Base-by-base conservation (phyloP, 768 basidiomycete species). In the Cystobasidium onofrii region DNA sequence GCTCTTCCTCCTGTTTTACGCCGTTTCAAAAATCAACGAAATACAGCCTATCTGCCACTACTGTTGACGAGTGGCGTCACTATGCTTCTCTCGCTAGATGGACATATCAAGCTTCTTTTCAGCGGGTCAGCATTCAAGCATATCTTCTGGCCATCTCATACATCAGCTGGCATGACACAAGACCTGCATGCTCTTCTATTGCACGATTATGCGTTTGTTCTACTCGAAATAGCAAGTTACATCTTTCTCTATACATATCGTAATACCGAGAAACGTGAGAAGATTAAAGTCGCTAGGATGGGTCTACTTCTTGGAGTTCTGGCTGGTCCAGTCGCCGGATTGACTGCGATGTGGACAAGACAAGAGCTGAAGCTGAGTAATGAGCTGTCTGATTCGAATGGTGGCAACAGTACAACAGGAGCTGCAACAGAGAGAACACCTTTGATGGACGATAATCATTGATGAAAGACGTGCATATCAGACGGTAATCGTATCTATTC, bases 201-300 rank as follows among this genome's bases (percentile, higher is more conserved):
- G 34, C 63, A 64, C n/a, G 63, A 64, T 46, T 64, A 64, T 25
- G 36, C 36, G 18, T 64, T 64, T 23, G 63, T 64, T 10, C 43
- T 46, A 2, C 23, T 64, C 36, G 63, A 39, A 27, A 31, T 64
- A 36, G 63, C 33, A 10, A 64, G 63, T 25, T 64, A 13, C 43
- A 27, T 64, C 12, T 23, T 64, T 41, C 63, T 41, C 2, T 39
- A 46, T 43, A 39, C 63, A n/a, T 64, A 39, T 39, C 63, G 63
- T 15, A 36, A 27, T 27, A 64, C 6, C 17, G 6, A 4, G 1
- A 27, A 29, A 27, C 10, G 39, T 13, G 63, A 46, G 6, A 64
- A 39, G 25, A 17, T 31, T 6, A 46, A 39, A 64, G 63, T 34
- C 39, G n/a, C 12, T 43, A 64, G 15, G 29, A 18, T 64, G 23